Evolutionary conservation across 192 early-diverging fungal species (phyloP).

Genomic region (Coemansia javaensis): DNA sequence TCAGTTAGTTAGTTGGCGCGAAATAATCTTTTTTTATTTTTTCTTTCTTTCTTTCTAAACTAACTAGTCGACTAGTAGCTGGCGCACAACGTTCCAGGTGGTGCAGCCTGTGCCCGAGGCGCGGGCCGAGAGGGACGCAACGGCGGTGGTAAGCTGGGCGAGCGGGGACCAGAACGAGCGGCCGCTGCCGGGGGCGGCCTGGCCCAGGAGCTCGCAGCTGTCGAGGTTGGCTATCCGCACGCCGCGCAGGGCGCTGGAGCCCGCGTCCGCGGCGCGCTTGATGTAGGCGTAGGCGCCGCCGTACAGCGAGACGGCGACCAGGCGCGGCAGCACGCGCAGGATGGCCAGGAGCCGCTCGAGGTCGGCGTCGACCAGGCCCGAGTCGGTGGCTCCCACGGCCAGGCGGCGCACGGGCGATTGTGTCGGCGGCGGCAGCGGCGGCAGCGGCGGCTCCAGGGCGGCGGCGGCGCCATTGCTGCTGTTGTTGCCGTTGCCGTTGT

Average conservation of each 20-base stretch:
- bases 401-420: conserved; percentile 2
- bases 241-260: background rate
- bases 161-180: conserved; percentile 4
- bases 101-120: background rate
- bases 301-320: conserved; percentile 15
- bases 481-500: background rate
- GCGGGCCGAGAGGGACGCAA: background rate
- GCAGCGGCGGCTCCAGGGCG: too few relatives aligned
- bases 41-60: background rate
- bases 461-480: too few relatives aligned
- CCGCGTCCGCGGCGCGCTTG: background rate
- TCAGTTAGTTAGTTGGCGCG: too few relatives aligned
- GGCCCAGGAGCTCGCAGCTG: conserved; percentile 9
- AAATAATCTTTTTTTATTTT: background rate
- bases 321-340: background rate
- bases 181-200: background rate
- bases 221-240: conserved; percentile 17
- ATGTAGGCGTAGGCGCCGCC: conserved; percentile 21
- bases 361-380: conserved; percentile 6
- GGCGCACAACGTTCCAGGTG: conserved; percentile 18
- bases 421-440: too few relatives aligned
- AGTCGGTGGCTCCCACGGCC: conserved; percentile 10
- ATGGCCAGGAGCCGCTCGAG: conserved; percentile 4
- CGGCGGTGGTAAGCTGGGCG: conserved; percentile 2
- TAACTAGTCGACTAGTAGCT: conserved; percentile 5